Conservation (phyloP, 371 early-diverging fungal species). For the Rhizopus stolonifer region DNA sequence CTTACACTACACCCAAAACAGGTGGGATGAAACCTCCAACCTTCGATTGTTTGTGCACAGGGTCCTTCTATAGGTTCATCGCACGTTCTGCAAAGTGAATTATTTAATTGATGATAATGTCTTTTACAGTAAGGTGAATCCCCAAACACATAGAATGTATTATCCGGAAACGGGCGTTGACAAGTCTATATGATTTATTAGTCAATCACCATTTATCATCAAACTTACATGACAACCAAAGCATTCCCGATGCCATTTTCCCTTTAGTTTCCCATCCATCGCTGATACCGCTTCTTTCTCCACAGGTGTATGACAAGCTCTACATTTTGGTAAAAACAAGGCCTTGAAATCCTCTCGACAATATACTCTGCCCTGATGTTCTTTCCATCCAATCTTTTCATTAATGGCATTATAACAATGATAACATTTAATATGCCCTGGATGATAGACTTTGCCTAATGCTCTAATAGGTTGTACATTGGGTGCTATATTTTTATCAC, state of each 20-base stretch:
- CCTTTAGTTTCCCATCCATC: slow-evolving; percentile 72
- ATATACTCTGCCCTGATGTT: slow-evolving; percentile 72
- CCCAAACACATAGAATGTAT: slow-evolving; percentile 82
- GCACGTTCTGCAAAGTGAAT: slow-evolving; percentile 78
- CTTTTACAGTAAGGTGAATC: slow-evolving; percentile 80
- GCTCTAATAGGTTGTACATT: slow-evolving; percentile 57
- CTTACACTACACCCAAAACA: slow-evolving; percentile 43
- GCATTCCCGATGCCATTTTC: slow-evolving; percentile 75
- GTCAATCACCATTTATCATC: slow-evolving; percentile 4
- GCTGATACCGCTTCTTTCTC: slow-evolving; percentile 78
- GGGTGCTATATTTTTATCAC: slow-evolving; percentile 49
- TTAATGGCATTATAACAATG: slow-evolving; percentile 66
- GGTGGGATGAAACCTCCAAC: slow-evolving; percentile 50
- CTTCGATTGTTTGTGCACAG: slow-evolving; percentile 79
- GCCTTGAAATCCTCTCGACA: slow-evolving; percentile 73
- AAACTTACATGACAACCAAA: slow-evolving; percentile 55
- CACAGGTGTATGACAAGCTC: slow-evolving; percentile 65
- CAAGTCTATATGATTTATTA: slow-evolving; percentile 45
- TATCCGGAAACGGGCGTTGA: slow-evolving; percentile 77
- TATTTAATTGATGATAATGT: slow-evolving; percentile 82
- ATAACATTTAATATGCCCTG: slow-evolving; percentile 65
- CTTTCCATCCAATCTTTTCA: slow-evolving; percentile 74
- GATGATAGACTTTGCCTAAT: slow-evolving; percentile 64
- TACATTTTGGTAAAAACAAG: slow-evolving; percentile 66
- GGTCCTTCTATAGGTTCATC: slow-evolving; percentile 81